Base-by-base conservation (phyloP, 2,329 filamentous ascomycete species). In the Aspergillus ruber region DNA sequence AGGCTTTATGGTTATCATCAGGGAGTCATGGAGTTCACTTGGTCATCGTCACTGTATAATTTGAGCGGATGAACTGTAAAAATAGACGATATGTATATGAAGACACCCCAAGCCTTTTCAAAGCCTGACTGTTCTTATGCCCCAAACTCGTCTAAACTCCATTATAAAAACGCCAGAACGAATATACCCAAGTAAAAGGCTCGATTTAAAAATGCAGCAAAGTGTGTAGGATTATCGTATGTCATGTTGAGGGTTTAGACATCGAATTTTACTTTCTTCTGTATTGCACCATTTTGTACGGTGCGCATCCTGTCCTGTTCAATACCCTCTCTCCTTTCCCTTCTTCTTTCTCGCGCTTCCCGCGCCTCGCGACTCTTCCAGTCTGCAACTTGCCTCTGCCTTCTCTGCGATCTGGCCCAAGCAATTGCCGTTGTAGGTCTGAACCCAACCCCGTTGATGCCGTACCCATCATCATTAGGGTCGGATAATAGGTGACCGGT, bases 381-480 rank as follows among this genome's bases (percentile, higher is more conserved):
- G 45, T 82, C 79, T 25, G 71, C 67, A 36, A 84, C 65, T 60
- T 84, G 81, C 62, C 77, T 76, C 59, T 76, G 74, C 48, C 81
- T 71, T 57, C 72, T 76, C 60, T 80, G 76, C 38, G 74, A 73
- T 42, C 81, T 67, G 13, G 74, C 74, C 65, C 78, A 77, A 1
- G 79, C 80, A 25, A 81, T 74, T 36, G 79, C 77, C 13, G 80
- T 73, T 2, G 80, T 83, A 3, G 81, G 81, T 49, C 74, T 75
- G 62, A 83, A 84, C 0, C 81, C 81, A 47, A 84, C 74, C 1
- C 81, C 81, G 56, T 84, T 83, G 52, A 84, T 76, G 4, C 81
- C 81, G 46, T 79, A 78, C 3, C 81, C 80, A 59, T 84, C 81
- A 57, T 83, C 81, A 35, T 75, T 76, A 6, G 77, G 76, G 46